Evolutionary conservation across 371 early-diverging fungal species (phyloP), one percentile per base, ranked within the genome.

Genomic region (Mucor mucedo): DNA sequence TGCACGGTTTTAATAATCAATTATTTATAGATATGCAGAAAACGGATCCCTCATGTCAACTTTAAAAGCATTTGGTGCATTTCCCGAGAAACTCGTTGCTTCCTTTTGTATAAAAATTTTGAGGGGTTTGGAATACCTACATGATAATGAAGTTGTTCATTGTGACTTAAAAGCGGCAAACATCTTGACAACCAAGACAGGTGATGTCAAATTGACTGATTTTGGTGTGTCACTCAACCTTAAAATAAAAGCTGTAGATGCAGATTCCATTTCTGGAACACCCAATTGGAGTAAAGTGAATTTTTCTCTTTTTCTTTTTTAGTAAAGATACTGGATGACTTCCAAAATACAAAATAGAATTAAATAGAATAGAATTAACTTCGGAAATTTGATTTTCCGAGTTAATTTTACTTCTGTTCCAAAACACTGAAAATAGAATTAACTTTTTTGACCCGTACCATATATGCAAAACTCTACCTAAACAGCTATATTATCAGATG

Each of bases 151-250:
- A 57, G 90, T 92, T 3, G 93, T 92, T 3, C 99, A 99, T 76
- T 89, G 99, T 60, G 99, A 99, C 78, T 77, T 99, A 52, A 99
- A 99, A 73, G 95, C 94, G 1, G 95, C 94, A 72, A 98, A 98
- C 71, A 94, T 98, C 53, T 71, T 97, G 64, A 92, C 95, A 0
- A 98, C 96, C 11, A 97, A 97, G 68, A 88, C 93, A 30, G 98
- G 97, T 0, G 88, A 89, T 61, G 94, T 95, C 30, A 98, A 98
- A 73, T 76, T 98, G n/a, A 93, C 97, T 0, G 98, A 98, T 69
- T 98, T 98, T 77, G 98, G 97, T 47, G 95, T 93, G 2, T 91
- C 93, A 11, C 76, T 95, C n/a, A 93, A 94, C 52, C 80, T 93
- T 41, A 84, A 91, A 71, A 68, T 90, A 65, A 72, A 83, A 30